Conservation (phyloP, 169 alveolate genomes). For the Plasmodium malariae region DNA sequence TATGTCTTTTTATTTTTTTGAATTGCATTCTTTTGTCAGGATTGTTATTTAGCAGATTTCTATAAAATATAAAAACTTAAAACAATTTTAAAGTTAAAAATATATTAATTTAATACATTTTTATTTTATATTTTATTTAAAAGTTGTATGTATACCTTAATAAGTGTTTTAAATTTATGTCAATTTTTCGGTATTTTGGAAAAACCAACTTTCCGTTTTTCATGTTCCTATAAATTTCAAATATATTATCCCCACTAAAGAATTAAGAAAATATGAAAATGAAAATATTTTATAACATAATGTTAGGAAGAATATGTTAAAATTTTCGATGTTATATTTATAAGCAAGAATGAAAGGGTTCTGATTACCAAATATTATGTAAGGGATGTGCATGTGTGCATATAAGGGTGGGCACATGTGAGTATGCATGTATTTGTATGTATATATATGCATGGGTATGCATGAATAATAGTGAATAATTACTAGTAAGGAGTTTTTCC, state of each 20-base stretch:
- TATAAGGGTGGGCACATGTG: too few relatives aligned
- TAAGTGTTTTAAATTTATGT: constrained; percentile 33
- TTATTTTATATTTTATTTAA: constrained; percentile 13
- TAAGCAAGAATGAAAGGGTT: too few relatives aligned
- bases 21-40: constrained; percentile 76
- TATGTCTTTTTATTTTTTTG: constrained; percentile 71
- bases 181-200: constrained; percentile 60
- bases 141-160: constrained; percentile 44
- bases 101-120: constrained; percentile 27
- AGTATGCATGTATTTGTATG: too few relatives aligned
- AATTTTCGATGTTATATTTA: too few relatives aligned
- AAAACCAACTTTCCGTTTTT: constrained; percentile 31
- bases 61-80: constrained; percentile 13
- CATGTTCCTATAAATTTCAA: constrained; percentile 63
- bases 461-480: not conserved
- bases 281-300: too few relatives aligned
- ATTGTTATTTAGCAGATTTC: constrained; percentile 52
- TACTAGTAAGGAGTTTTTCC: constrained; percentile 70
- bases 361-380: too few relatives aligned
- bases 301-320: too few relatives aligned
- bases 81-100: constrained; percentile 39
- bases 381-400: too few relatives aligned
- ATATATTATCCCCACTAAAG: constrained; percentile 62
- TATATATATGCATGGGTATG: not conserved
- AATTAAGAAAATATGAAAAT: not conserved